Percentiles rank a stretch among this genome's conserved stretches.
phyloP scores from a whole-genome alignment of 352 stramenopile genomes.

The Phytophthora rubi region DNA sequence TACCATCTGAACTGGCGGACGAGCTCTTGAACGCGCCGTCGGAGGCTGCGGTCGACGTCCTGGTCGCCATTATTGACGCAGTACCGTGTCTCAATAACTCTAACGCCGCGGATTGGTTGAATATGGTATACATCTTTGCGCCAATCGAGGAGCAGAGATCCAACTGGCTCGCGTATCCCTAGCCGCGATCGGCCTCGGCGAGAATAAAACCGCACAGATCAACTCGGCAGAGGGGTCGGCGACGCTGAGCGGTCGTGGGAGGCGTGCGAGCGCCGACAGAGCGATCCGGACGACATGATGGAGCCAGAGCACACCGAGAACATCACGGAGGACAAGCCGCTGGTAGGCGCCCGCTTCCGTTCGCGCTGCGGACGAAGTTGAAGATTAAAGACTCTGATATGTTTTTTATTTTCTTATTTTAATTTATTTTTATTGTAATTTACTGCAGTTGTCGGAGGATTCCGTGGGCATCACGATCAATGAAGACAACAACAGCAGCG shows the following conservation, averaged over 20 bases:
- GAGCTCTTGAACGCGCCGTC: not conserved
- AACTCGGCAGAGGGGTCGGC: constrained; percentile 19
- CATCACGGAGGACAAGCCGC: constrained; percentile 64
- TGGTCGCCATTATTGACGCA: not conserved
- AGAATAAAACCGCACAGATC: constrained; percentile 37
- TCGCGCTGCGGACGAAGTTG: not conserved
- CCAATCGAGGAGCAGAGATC: constrained; percentile 33
- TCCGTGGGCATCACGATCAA: constrained; percentile 62
- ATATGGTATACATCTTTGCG: constrained; percentile 7
- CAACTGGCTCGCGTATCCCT: constrained; percentile 46
- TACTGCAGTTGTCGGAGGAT: constrained; percentile 48
- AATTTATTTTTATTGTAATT: not conserved
- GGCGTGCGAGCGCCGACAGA: constrained; percentile 25
- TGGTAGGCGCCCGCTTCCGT: constrained; percentile 38
- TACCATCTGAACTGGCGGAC: not conserved
- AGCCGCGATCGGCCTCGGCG: constrained; percentile 18
- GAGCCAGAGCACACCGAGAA: constrained; percentile 66
- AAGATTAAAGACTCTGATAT: not conserved
- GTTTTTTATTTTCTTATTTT: constrained; percentile 10
- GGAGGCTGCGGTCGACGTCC: not conserved
- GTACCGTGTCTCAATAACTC: constrained; percentile 3
- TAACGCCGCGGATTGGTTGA: constrained; percentile 22
- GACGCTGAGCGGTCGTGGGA: constrained; percentile 34
- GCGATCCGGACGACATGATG: constrained; percentile 51
- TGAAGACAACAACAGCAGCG: constrained; percentile 48